phyloP scores from a whole-genome alignment of 129 eudicot genomes.

The Flaveria bidentis region DNA sequence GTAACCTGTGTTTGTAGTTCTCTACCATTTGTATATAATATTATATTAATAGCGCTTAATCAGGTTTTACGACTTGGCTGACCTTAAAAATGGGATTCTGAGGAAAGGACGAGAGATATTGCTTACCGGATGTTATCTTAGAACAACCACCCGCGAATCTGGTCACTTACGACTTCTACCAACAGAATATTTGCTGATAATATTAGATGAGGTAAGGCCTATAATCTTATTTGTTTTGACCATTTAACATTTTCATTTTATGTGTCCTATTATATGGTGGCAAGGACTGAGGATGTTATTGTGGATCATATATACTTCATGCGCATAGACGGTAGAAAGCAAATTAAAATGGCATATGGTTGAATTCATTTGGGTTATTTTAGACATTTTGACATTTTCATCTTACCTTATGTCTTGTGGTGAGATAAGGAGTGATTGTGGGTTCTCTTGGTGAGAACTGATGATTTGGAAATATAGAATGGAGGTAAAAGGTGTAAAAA shows the following conservation, averaged over 20 bases:
- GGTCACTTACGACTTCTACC: conserved; percentile 76
- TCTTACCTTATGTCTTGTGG: conserved; percentile 1
- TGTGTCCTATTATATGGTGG: background rate
- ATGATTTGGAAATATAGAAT: background rate
- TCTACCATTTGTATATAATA: conserved; percentile 27
- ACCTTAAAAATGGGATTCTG: conserved; percentile 69
- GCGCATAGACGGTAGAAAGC: background rate
- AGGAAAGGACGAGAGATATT: conserved; percentile 82
- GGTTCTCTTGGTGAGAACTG: background rate
- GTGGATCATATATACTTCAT: background rate
- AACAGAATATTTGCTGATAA: conserved; percentile 78
- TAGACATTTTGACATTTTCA: conserved; percentile 8
- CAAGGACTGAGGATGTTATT: conserved; percentile 1
- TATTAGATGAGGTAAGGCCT: conserved; percentile 76
- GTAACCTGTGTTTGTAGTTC: conserved; percentile 10
- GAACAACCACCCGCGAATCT: conserved; percentile 61
- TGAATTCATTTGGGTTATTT: background rate
- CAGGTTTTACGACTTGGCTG: conserved; percentile 85
- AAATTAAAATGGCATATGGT: background rate
- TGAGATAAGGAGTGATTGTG: background rate
- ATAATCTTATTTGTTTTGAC: conserved; percentile 3
- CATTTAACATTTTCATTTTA: background rate
- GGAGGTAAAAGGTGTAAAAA: background rate
- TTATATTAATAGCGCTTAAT: conserved; percentile 14
- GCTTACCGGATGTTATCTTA: conserved; percentile 89